These are phyloP conservation scores for Calophaca sinica DNA, from an alignment of 306 rosid species.

Conservation along the genomic window DNA sequence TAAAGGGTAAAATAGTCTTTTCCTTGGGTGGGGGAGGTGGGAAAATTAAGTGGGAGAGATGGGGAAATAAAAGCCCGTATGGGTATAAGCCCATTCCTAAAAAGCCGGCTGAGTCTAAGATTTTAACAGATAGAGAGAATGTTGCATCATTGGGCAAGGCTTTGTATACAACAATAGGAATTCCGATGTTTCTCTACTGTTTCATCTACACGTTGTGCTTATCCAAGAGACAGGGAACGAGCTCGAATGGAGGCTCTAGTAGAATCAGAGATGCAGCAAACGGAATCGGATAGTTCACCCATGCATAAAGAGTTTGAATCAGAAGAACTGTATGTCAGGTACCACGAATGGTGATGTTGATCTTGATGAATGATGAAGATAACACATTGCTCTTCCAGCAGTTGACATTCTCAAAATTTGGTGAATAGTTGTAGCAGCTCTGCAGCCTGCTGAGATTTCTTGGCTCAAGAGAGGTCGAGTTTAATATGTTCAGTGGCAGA, in stretches of 20 bases:
- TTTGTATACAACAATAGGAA: conserved; percentile 65
- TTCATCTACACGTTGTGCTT: conserved; percentile 55
- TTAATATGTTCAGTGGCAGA: not conserved
- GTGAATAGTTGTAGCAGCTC: conserved; percentile 32
- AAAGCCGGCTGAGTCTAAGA: not conserved
- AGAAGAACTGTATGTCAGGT: conserved; percentile 48
- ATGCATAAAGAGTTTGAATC: conserved; percentile 36
- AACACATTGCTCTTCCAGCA: conserved; percentile 53
- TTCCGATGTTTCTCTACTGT: conserved; percentile 73
- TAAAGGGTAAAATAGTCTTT: too few relatives aligned
- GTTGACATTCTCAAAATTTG: conserved; percentile 51
- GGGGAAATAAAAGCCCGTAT: too few relatives aligned
- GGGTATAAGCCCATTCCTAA: too few relatives aligned
- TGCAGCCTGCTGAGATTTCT: not conserved
- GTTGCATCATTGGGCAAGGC: conserved; percentile 79
- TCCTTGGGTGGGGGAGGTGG: too few relatives aligned
- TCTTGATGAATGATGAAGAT: conserved; percentile 36
- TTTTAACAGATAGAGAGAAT: conserved; percentile 49
- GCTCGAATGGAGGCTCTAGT: too few relatives aligned
- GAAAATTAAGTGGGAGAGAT: too few relatives aligned
- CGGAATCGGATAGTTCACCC: conserved; percentile 39
- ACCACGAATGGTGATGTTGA: conserved; percentile 50
- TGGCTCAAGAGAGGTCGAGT: conserved; percentile 7
- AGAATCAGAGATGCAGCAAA: not conserved
- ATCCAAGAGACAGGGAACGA: too few relatives aligned